A percentile compares a stretch with the other conserved stretches of the same genome.
phyloP scores from a whole-genome alignment of 768 basidiomycete species.

The Podaxis carcinomalis region DNA sequence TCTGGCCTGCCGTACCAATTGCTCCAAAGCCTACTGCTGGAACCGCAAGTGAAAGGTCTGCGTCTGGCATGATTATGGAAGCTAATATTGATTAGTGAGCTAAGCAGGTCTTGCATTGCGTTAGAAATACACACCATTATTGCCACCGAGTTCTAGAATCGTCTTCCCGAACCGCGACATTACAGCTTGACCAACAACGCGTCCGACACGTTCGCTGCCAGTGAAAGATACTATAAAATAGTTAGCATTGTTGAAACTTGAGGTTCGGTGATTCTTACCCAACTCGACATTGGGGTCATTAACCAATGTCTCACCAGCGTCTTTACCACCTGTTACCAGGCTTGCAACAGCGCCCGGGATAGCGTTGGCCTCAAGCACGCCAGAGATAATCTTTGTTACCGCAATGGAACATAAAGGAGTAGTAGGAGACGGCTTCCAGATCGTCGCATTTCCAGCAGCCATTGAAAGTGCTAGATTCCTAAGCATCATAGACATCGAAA shows the following conservation, averaged over 20 bases:
- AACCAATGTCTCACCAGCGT: conserved; percentile 76
- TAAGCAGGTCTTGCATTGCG: conserved; percentile 1
- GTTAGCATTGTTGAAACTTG: conserved; percentile 7
- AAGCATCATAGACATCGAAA: conserved; percentile 10
- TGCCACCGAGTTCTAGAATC: conserved; percentile 90
- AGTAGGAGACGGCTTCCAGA: conserved; percentile 93
- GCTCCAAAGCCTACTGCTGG: conserved; percentile 93
- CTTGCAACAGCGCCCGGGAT: conserved; percentile 82
- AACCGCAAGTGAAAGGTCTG: conserved; percentile 85
- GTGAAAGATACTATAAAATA: conserved; percentile 80
- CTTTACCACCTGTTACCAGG: conserved; percentile 79
- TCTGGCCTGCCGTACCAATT: conserved; percentile 71
- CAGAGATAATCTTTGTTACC: conserved; percentile 77
- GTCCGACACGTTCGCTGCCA: conserved; percentile 85
- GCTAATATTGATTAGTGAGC: conserved; percentile 42
- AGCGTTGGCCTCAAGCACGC: conserved; percentile 76
- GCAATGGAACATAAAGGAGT: conserved; percentile 92
- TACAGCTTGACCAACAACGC: conserved; percentile 83
- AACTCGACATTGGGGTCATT: conserved; percentile 73
- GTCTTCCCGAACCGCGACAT: conserved; percentile 87
- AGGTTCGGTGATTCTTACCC: conserved; percentile 37
- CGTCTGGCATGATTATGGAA: conserved; percentile 89
- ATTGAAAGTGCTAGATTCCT: conserved; percentile 91
- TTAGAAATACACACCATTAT: conserved; percentile 65
- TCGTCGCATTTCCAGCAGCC: conserved; percentile 85